Evolutionary conservation across 1,284 basidiomycete genomes (phyloP), one percentile per base, ranked within the genome.

Genomic region (Hypsizygus ulmarius): DNA sequence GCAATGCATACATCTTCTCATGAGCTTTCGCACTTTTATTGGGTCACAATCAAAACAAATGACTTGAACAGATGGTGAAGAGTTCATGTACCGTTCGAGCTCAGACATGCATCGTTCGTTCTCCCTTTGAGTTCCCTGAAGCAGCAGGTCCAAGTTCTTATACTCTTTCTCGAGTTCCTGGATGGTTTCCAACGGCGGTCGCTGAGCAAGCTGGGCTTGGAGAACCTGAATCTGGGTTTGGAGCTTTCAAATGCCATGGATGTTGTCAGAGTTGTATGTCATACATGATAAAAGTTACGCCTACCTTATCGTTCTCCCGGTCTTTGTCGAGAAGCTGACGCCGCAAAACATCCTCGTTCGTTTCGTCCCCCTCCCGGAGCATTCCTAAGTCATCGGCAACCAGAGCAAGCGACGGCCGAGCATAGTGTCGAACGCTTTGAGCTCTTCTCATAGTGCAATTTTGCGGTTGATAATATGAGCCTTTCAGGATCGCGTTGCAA

Each of bases 71-170:
- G 21, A 12, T 34, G n/a, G 14, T 43, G 32, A 51, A 39, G 14
- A 30, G 7, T 8, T 21, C 34, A 37, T 71, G 47, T 41, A 83
- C 84, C 82, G 72, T 51, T 88, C 85, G 2, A 88, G 69, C 50
- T 88, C 84, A 0, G 77, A 71, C 86, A 89, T 89, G 52, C 81
- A 84, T 37, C 84, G 71, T 57, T 88, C 86, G 53, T 90, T 90
- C 67, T 90, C 87, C 43, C 84, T 68, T 54, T 88, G 86, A 0
- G 85, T 88, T 0, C 87, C 87, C 51, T 85, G 78, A 0, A 89
- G 64, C 2, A 90, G 67, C 10, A 90, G 67, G 32, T 88, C 87
- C 0, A 88, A 69, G 50, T 84, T 84, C 57, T 79, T 81, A 57
- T 82, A 80, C 55, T 90, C 87, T 57, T 78, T 81, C 62, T 84